phyloP scores from a whole-genome alignment of 805 yeast genomes.

The Candida tallmaniae region DNA sequence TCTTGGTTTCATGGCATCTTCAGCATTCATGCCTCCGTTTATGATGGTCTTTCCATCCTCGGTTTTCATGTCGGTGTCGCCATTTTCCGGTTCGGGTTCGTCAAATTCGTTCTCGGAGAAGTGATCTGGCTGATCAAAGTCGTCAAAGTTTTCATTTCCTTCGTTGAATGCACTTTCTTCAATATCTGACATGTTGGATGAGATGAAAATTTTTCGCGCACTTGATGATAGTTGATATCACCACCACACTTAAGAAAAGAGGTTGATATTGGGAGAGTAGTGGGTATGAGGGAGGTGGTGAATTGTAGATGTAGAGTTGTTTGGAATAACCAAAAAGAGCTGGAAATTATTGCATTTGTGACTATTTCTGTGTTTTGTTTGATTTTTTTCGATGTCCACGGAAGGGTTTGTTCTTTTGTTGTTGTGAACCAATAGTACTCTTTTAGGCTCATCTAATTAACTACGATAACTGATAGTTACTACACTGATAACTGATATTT shows the following conservation, averaged over 20 bases:
- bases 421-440: no score
- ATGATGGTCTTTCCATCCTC: slow-evolving; percentile 72
- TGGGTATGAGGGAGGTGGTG: background rate
- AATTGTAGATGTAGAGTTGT: no score
- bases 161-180: slow-evolving; percentile 59
- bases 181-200: slow-evolving; percentile 33
- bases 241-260: background rate
- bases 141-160: slow-evolving; percentile 65
- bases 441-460: no score
- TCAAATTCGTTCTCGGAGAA: slow-evolving; percentile 67
- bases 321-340: no score
- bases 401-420: no score
- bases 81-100: slow-evolving; percentile 32
- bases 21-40: slow-evolving; percentile 64
- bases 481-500: no score
- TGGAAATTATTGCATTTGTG: no score
- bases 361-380: no score
- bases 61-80: slow-evolving; percentile 45
- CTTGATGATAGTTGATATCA: no score
- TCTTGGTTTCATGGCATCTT: slow-evolving; percentile 40
- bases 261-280: background rate
- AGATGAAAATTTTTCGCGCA: slow-evolving; percentile 8
- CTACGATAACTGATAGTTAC: no score
- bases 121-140: slow-evolving; percentile 77
- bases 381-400: no score